Conservation (phyloP, 139 green algal species). For the Picochlorum costavermella region DNA sequence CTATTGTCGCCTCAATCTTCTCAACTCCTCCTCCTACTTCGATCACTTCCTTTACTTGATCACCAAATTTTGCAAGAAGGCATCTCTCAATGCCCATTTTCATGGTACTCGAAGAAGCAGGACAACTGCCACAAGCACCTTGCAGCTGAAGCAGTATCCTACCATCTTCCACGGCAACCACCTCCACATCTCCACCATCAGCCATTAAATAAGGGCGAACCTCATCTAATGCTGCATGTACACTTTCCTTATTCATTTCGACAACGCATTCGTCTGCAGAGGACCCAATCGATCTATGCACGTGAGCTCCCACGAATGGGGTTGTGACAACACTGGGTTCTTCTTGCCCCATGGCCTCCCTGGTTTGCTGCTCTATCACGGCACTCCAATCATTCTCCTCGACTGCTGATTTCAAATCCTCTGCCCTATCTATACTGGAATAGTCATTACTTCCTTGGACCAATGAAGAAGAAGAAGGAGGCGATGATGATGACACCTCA, state of each 20-base stretch:
- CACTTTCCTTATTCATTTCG: slow-evolving; percentile 24
- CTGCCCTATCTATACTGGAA: slow-evolving; percentile 13
- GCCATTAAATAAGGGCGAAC: slow-evolving; percentile 90
- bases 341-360: slow-evolving; percentile 10
- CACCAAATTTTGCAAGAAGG: slow-evolving; percentile 45
- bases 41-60: slow-evolving; percentile 36
- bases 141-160: slow-evolving; percentile 64
- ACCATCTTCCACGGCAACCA: slow-evolving; percentile 66
- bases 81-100: slow-evolving; percentile 88
- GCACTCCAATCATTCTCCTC: slow-evolving; percentile 73
- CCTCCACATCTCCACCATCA: slow-evolving; percentile 88
- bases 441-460: slow-evolving; percentile 29
- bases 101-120: slow-evolving; percentile 75
- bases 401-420: slow-evolving; percentile 37
- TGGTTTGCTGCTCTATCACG: slow-evolving; percentile 72
- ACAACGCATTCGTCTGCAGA: background rate
- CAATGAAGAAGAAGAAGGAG: too few relatives aligned
- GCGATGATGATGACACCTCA: slow-evolving; percentile 43
- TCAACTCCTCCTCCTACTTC: slow-evolving; percentile 12
- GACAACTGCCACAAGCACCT: slow-evolving; percentile 78
- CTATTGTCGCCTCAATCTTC: slow-evolving; percentile 35
- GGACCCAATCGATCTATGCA: slow-evolving; percentile 55
- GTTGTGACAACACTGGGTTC: slow-evolving; percentile 40
- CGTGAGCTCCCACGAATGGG: slow-evolving; percentile 56
- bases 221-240: slow-evolving; percentile 63